Evolutionary conservation across 2,329 filamentous ascomycete species (phyloP).

Genomic region (Epichloe brachyelytri): DNA sequence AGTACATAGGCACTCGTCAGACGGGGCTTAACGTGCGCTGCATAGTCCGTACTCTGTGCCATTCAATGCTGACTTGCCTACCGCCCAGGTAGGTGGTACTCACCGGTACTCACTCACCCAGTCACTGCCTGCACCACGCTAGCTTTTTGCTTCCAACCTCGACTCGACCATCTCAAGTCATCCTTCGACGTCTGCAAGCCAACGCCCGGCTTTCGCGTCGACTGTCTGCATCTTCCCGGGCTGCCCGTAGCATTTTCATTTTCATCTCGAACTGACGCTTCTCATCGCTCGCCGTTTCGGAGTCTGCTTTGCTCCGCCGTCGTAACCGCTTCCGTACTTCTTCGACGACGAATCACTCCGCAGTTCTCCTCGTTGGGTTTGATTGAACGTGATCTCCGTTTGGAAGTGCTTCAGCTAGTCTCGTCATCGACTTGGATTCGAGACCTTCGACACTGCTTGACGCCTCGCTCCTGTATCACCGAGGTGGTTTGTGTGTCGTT

Average conservation of each 20-base stretch:
- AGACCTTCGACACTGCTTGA: not conserved
- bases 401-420: not conserved
- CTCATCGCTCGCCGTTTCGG: not conserved
- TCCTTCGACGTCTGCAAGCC: not conserved
- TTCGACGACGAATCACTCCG: not conserved
- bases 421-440: not conserved
- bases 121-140: not conserved
- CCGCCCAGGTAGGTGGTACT: too few relatives aligned
- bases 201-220: not conserved
- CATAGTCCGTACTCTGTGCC: too few relatives aligned
- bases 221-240: not conserved
- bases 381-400: not conserved
- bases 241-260: not conserved
- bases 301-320: not conserved
- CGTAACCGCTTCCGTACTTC: not conserved
- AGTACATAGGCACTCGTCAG: too few relatives aligned
- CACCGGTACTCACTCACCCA: not conserved
- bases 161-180: not conserved
- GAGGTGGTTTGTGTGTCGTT: not conserved
- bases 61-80: too few relatives aligned
- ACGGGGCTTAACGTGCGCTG: too few relatives aligned
- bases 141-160: conserved; percentile 1
- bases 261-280: not conserved
- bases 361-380: not conserved
- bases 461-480: not conserved